Evolutionary conservation across 1,284 basidiomycete genomes (phyloP).

Genomic region (Leccinum angustisporum): DNA sequence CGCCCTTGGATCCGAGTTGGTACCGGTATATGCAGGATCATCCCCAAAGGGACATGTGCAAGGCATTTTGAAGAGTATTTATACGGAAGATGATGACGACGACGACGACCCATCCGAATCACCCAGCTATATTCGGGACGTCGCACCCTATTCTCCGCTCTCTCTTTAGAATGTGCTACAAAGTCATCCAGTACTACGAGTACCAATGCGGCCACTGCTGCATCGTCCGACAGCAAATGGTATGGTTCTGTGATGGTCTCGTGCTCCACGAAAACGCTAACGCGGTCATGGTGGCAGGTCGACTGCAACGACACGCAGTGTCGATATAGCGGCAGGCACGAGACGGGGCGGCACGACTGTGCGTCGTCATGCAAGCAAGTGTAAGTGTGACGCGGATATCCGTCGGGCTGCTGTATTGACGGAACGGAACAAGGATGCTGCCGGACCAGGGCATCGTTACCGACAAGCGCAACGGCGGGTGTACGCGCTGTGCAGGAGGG

Average conservation of each 20-base stretch:
- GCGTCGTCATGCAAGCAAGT: slow-evolving; percentile 35
- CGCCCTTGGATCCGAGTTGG: slow-evolving; percentile 3
- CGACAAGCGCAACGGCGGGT: slow-evolving; percentile 13
- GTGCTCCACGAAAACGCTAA: neutral
- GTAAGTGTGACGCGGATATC: slow-evolving; percentile 28
- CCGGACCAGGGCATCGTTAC: slow-evolving; percentile 32
- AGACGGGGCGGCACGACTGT: slow-evolving; percentile 38
- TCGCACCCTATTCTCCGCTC: neutral
- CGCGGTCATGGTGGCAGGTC: slow-evolving; percentile 34
- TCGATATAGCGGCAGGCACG: slow-evolving; percentile 40
- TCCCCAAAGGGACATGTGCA: slow-evolving; percentile 7
- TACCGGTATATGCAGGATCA: slow-evolving; percentile 2
- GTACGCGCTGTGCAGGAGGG: slow-evolving; percentile 22
- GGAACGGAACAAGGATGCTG: slow-evolving; percentile 25
- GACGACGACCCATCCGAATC: neutral
- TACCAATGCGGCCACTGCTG: slow-evolving; percentile 39
- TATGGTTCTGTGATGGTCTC: slow-evolving; percentile 22
- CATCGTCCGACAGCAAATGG: slow-evolving; percentile 39
- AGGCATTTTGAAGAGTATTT: slow-evolving; percentile 24
- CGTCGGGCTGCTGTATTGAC: slow-evolving; percentile 15
- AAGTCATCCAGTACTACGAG: slow-evolving; percentile 36
- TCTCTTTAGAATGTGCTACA: slow-evolving; percentile 42
- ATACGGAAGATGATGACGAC: slow-evolving; percentile 13
- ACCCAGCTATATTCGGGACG: slow-evolving; percentile 5
- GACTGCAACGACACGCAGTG: slow-evolving; percentile 45